A percentile compares a stretch with the other conserved stretches of the same genome.
These are phyloP conservation scores for Polytolypa hystricis DNA, from an alignment of 2,329 filamentous ascomycete genomes.

Conservation along the genomic window DNA sequence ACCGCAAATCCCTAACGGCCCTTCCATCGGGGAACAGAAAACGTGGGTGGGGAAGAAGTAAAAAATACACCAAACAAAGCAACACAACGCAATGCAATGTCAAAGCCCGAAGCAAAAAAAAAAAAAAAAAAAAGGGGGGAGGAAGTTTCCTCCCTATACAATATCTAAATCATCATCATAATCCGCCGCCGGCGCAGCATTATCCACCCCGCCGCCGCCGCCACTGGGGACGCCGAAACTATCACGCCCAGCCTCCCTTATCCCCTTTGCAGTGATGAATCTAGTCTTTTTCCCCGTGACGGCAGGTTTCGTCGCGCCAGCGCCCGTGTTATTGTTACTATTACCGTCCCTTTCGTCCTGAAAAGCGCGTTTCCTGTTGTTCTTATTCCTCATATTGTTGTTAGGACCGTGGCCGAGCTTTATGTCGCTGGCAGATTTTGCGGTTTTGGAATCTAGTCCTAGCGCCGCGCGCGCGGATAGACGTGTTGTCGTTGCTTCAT, in stretches of 20 bases:
- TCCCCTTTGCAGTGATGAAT: slow-evolving; percentile 69
- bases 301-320: too few species aligned
- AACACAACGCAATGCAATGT: too few species aligned
- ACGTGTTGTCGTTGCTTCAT: not conserved
- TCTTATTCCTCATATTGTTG: slow-evolving; percentile 12
- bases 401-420: slow-evolving; percentile 31
- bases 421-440: slow-evolving; percentile 28
- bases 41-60: too few species aligned
- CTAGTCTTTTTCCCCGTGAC: slow-evolving; percentile 62
- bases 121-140: not conserved
- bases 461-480: slow-evolving; percentile 11
- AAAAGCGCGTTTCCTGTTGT: slow-evolving; percentile 26
- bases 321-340: slow-evolving; percentile 17
- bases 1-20: too few species aligned
- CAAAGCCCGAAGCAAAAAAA: too few species aligned
- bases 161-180: slow-evolving; percentile 41
- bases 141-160: slow-evolving; percentile 17
- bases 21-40: too few species aligned
- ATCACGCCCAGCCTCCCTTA: slow-evolving; percentile 64
- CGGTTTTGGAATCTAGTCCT: slow-evolving; percentile 15
- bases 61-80: not conserved
- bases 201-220: slow-evolving; percentile 22
- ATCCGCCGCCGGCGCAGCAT: slow-evolving; percentile 39
- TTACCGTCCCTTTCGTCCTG: slow-evolving; percentile 25
- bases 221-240: slow-evolving; percentile 43